phyloP scores from a whole-genome alignment of 192 early-diverging fungal genomes.

The Umbelopsis vinacea region DNA sequence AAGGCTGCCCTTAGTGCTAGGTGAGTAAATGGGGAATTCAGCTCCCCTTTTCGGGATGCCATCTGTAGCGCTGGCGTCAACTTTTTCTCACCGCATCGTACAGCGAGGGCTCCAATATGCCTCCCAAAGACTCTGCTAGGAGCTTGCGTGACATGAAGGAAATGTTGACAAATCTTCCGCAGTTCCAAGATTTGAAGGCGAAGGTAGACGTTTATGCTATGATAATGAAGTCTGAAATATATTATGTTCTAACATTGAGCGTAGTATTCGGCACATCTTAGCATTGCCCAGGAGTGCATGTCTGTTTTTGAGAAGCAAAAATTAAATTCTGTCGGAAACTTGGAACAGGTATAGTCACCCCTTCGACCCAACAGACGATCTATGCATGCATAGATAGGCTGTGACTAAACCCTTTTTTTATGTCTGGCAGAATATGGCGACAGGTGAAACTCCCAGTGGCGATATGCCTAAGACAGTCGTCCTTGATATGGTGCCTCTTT shows the following conservation, averaged over 20 bases:
- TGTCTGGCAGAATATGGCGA: constrained; percentile 67
- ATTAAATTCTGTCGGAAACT: constrained; percentile 67
- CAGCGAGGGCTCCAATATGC: not conserved
- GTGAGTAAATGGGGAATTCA: not conserved
- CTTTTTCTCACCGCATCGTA: not conserved
- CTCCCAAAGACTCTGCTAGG: constrained; percentile 56
- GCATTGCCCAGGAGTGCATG: constrained; percentile 86
- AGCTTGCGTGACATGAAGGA: constrained; percentile 86
- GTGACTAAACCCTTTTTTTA: not conserved
- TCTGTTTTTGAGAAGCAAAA: constrained; percentile 70
- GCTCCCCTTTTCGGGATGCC: not conserved
- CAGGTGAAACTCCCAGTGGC: constrained; percentile 77
- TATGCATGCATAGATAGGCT: not conserved
- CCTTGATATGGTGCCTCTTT: constrained; percentile 79
- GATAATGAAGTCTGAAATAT: no score
- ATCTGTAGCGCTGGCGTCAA: not conserved
- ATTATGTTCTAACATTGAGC: not conserved
- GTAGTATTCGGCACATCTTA: constrained; percentile 80
- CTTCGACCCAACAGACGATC: no score
- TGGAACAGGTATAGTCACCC: constrained; percentile 63
- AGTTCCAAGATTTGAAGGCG: constrained; percentile 84
- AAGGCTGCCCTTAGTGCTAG: constrained; percentile 45
- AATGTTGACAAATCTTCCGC: constrained; percentile 78
- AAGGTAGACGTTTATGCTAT: constrained; percentile 36
- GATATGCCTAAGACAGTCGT: constrained; percentile 69